Evolutionary conservation across 805 yeast species (phyloP), one percentile per base, ranked within the genome.

Genomic region (Helenozyma rhizophorensis): DNA sequence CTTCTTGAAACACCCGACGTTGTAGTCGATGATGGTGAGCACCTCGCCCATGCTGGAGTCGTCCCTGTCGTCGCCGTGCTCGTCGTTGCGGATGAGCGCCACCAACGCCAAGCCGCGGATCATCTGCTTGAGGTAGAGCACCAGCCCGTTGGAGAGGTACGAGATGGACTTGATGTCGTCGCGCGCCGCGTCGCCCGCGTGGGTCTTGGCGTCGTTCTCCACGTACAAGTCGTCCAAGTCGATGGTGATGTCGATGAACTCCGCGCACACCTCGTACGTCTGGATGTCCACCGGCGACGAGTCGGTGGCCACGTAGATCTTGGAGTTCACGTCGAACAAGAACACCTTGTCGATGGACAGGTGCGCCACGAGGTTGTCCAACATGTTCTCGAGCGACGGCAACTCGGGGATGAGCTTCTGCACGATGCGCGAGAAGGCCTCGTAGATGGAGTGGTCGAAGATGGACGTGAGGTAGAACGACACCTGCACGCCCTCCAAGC

Each of bases 261-360:
- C 97, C 0, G 97, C 94, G 58, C 97, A 93, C 2, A 90, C 95
- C 56, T 93, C 97, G 55, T 93, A 93, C 0, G 94, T 85, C 52
- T 88, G 95, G 25, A 87, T 83, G 60, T 90, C 97, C 24, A 90
- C 96, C 0, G 97, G 97, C 2, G 89, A 80, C 0, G 96, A 84
- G 56, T 93, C 98, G 0, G 97, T 90, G 4, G 97, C 96, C 30
- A 90, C 88, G 54, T 90, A 93, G 14, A 93, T 85, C 55, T 93
- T 93, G 12, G 96, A 83, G 51, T 85, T 84, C 16, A 90, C 78
- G 54, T 93, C 98, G 50, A 93, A 90, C 36, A 93, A 57, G 50
- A 89, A 93, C 13, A 93, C 90, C 63, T 93, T 93, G 45, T 93
- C 98, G 40, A 93, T 83, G 16, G 84, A 83, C 10, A 89, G 82